A percentile compares a stretch with the other conserved stretches of the same genome.
phyloP scores from a whole-genome alignment of 805 yeast species.

The Kluyveromyces wickerhamii region DNA sequence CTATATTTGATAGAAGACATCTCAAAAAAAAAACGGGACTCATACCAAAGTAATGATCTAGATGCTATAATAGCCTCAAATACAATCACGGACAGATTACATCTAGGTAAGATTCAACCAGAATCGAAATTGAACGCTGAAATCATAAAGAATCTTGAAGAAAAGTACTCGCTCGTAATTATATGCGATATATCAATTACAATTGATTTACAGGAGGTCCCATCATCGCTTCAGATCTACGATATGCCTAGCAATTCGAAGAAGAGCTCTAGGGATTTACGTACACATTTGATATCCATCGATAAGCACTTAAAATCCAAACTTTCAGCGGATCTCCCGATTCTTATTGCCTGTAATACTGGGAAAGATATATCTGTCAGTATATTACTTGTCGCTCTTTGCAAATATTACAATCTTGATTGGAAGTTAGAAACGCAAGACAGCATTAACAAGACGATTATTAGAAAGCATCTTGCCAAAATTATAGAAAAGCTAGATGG shows the following conservation, averaged over 20 bases:
- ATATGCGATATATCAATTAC: constrained; percentile 16
- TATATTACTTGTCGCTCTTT: constrained; percentile 44
- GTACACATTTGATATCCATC: constrained; percentile 41
- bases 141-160: constrained; percentile 8
- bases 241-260: constrained; percentile 39
- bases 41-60: constrained; percentile 5
- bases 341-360: constrained; percentile 49
- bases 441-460: constrained; percentile 39
- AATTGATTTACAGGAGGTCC: constrained; percentile 4
- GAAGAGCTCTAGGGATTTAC: constrained; percentile 56
- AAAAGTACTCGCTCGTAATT: constrained; percentile 12
- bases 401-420: constrained; percentile 35
- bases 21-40: background rate
- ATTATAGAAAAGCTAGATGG: constrained; percentile 34
- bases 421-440: constrained; percentile 30
- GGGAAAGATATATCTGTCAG: constrained; percentile 65
- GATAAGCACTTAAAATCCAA: constrained; percentile 18
- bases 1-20: constrained; percentile 8
- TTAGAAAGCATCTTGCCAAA: constrained; percentile 48
- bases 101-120: constrained; percentile 17
- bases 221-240: constrained; percentile 8
- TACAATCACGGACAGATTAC: constrained; percentile 15
- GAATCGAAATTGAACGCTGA: constrained; percentile 8
- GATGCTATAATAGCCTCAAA: constrained; percentile 14
- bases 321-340: constrained; percentile 10